Evolutionary conservation across 2,329 filamentous ascomycete genomes (phyloP), one percentile per base, ranked within the genome.

Genomic region (Trichoderma hamatum): DNA sequence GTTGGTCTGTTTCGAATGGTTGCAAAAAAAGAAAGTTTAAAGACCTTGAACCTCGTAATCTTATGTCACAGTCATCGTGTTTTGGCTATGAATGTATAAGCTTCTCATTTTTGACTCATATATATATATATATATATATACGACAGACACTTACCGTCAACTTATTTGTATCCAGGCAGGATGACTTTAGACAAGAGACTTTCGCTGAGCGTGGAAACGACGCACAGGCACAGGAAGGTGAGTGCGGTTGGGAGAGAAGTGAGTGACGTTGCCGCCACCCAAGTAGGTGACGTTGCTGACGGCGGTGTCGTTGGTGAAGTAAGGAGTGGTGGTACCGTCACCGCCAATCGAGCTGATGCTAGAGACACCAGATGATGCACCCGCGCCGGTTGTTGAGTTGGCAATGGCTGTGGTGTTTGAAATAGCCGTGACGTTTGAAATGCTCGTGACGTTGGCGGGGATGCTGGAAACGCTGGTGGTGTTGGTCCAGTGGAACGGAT

Each of bases 141-240:
- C 30, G 9, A 6, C 3, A 1, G 16, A 26, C 30, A 21, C 61
- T 55, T 9, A 64, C 51, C 10, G 28, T 34, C 11, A 11, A 51
- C 46, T 61, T 51, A 13, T 10, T 10, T 64, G 24, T 54, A 43
- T 7, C 11, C 34, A 39, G 24, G 32, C 34, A 32, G 10, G 24
- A 60, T 24, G 9, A 21, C 61, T 21, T 28, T 26, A 30, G 61
- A 64, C 16, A 64, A 30, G 39, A 24, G 24, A 1, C 39, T 60
- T 69, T 39, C 36, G 52, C 49, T 32, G 59, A 21, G 67, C 28
- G 5, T 51, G 67, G 67, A 69, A 69, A 26, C 59, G 67, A 4
- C 67, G 67, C 26, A 60, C 24, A n/a, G 59, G 58, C 1, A 39
- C 39, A 6, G 30, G 34, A 3, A 46, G 49, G 26, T 58, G 59